These are phyloP conservation scores for Leptodontidium sp. DNA, from an alignment of 2,329 filamentous ascomycete species.

Conservation along the genomic window DNA sequence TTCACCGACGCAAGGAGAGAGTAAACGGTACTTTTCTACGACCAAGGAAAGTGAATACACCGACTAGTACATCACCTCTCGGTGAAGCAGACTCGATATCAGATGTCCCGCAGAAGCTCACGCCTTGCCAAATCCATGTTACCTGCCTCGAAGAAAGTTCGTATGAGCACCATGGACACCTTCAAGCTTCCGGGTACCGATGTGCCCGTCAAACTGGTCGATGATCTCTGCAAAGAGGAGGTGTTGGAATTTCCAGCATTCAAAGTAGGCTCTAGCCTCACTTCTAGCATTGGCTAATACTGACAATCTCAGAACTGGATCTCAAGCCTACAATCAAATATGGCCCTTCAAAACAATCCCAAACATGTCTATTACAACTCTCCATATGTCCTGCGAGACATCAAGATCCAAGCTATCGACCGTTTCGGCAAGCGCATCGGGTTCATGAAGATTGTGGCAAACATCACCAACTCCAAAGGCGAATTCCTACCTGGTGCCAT, in stretches of 20 bases:
- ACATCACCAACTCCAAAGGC: constrained; percentile 52
- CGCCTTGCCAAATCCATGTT: constrained; percentile 14
- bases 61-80: too few relatives aligned
- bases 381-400: constrained; percentile 59
- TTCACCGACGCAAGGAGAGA: too few relatives aligned
- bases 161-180: constrained; percentile 49
- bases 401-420: constrained; percentile 63
- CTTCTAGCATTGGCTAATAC: neutral
- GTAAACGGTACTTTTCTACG: neutral
- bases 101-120: constrained; percentile 13
- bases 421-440: constrained; percentile 58
- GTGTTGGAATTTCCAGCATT: constrained; percentile 59
- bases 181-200: constrained; percentile 50
- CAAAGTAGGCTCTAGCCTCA: constrained; percentile 49
- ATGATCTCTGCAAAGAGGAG: constrained; percentile 54
- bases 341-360: constrained; percentile 35
- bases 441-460: constrained; percentile 63
- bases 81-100: too few relatives aligned
- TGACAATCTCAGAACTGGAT: constrained; percentile 39
- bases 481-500: constrained; percentile 59
- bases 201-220: constrained; percentile 54
- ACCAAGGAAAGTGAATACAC: neutral
- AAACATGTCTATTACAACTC: constrained; percentile 48
- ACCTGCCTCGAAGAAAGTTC: neutral
- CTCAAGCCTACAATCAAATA: constrained; percentile 35